Conservation (phyloP, 257 asterid genomes). For the Fraxinus cuspidata region DNA sequence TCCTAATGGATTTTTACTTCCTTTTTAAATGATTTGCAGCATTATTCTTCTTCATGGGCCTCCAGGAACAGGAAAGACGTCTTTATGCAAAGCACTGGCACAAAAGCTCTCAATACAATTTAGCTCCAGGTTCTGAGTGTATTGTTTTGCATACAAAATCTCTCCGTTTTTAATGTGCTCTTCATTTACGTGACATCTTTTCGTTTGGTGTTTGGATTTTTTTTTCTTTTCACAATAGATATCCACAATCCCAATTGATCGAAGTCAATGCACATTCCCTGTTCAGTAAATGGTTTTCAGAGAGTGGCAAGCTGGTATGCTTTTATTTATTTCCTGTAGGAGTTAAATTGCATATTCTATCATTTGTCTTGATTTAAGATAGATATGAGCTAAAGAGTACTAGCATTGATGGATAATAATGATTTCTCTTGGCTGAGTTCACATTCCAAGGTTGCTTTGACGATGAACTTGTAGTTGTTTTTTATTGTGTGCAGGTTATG, state of each 20-base stretch:
- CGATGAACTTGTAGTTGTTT: slow-evolving; percentile 1
- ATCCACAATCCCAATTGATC: slow-evolving; percentile 81
- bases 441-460: neutral
- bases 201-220: slow-evolving; percentile 6
- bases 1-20: slow-evolving; percentile 25
- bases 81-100: slow-evolving; percentile 96
- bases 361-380: slow-evolving; percentile 1
- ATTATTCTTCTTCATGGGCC: slow-evolving; percentile 98
- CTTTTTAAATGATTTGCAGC: slow-evolving; percentile 50
- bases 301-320: slow-evolving; percentile 97
- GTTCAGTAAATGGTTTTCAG: slow-evolving; percentile 99
- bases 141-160: neutral
- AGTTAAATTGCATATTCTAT: neutral
- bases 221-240: slow-evolving; percentile 48
- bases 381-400: neutral
- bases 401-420: slow-evolving; percentile 2
- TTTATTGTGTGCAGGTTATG: neutral
- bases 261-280: slow-evolving; percentile 98
- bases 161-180: slow-evolving; percentile 7
- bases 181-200: slow-evolving; percentile 29
- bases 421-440: slow-evolving; percentile 4
- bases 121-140: slow-evolving; percentile 61
- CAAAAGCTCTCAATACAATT: slow-evolving; percentile 92
- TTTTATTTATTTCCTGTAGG: slow-evolving; percentile 10
- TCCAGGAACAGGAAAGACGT: slow-evolving; percentile 99